These are phyloP conservation scores for Colletotrichum viniferum DNA, from an alignment of 2,329 filamentous ascomycete species.

Conservation along the genomic window DNA sequence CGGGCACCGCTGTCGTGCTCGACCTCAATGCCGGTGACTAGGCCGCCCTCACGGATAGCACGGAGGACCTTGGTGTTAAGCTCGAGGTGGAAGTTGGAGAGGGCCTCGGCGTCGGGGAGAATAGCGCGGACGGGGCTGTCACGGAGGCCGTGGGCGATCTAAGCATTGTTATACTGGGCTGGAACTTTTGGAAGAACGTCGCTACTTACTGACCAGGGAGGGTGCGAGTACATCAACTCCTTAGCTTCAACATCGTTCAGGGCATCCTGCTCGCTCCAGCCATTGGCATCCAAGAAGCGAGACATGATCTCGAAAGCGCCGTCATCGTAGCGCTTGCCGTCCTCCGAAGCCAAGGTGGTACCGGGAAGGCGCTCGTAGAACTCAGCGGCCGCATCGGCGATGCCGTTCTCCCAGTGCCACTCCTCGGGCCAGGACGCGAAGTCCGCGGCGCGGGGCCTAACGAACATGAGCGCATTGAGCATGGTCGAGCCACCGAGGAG, in stretches of 20 bases:
- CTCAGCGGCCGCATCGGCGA: conserved; percentile 20
- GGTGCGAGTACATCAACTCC: conserved; percentile 22
- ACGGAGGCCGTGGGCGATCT: conserved; percentile 22
- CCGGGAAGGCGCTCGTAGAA: conserved; percentile 23
- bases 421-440: conserved; percentile 20
- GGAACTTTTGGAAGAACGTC: fast-evolving
- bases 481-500: conserved; percentile 35
- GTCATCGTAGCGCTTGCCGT: conserved; percentile 24
- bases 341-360: conserved; percentile 16
- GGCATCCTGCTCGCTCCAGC: conserved; percentile 21
- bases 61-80: conserved; percentile 24
- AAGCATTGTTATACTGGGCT: neutral
- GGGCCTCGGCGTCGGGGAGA: conserved; percentile 36
- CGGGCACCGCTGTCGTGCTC: conserved; percentile 9
- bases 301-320: conserved; percentile 19
- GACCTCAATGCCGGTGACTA: conserved; percentile 37
- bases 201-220: conserved; percentile 18
- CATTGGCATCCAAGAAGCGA: conserved; percentile 18
- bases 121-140: conserved; percentile 36
- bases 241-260: conserved; percentile 21
- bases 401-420: conserved; percentile 24
- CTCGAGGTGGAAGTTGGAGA: conserved; percentile 40
- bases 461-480: conserved; percentile 30
- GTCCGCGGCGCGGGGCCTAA: conserved; percentile 22
- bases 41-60: conserved; percentile 26